A percentile compares a stretch with the other conserved stretches of the same genome.
These are phyloP conservation scores for Suhomyces bribrorum DNA, from an alignment of 1,139 yeast species.

Conservation along the genomic window DNA sequence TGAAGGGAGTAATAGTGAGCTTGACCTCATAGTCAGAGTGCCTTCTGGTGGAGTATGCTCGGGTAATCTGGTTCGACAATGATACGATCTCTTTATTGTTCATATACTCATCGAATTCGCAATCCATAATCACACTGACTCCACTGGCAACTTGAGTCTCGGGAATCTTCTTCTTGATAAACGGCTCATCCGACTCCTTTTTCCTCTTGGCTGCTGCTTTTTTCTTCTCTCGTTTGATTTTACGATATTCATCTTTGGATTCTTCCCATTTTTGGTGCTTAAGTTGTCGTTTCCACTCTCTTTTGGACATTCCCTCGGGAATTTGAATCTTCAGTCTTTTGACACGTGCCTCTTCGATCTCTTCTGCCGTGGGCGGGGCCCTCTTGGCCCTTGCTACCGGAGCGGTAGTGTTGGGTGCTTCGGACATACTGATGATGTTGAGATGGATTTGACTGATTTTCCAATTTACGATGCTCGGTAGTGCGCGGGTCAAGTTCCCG, in stretches of 20 bases:
- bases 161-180: slow-evolving; percentile 30
- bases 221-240: slow-evolving; percentile 55
- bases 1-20: slow-evolving; percentile 64
- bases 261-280: slow-evolving; percentile 64
- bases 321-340: slow-evolving; percentile 28
- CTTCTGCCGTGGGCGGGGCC: slow-evolving; percentile 17
- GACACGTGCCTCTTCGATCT: slow-evolving; percentile 18
- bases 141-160: slow-evolving; percentile 50
- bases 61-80: slow-evolving; percentile 74
- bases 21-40: slow-evolving; percentile 61
- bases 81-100: slow-evolving; percentile 75
- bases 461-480: slow-evolving; percentile 3
- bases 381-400: slow-evolving; percentile 8
- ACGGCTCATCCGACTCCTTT: slow-evolving; percentile 23
- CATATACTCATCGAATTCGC: slow-evolving; percentile 91
- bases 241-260: slow-evolving; percentile 57
- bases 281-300: slow-evolving; percentile 75
- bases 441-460: slow-evolving; percentile 1
- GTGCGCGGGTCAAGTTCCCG: slow-evolving; percentile 6
- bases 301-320: slow-evolving; percentile 85
- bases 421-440: slow-evolving; percentile 1
- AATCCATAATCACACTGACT: slow-evolving; percentile 68
- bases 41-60: slow-evolving; percentile 79
- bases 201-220: slow-evolving; percentile 40
- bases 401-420: neutral